Base-by-base conservation (phyloP, 768 basidiomycete species). In the Mycena olivaceomarginata region DNA sequence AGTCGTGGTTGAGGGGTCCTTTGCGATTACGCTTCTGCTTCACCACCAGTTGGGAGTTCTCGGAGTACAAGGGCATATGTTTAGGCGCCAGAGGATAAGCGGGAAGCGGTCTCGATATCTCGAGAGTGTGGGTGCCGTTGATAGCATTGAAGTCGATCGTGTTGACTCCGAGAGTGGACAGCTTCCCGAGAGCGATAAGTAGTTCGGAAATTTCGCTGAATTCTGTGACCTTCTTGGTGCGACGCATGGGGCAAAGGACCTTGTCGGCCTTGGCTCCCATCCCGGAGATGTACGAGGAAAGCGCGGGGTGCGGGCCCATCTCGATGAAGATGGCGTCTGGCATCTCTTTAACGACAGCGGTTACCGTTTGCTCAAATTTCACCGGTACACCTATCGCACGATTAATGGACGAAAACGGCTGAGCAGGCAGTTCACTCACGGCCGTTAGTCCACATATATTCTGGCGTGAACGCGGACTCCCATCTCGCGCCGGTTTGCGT, bases 401-500 rank as follows among this genome's bases (percentile, higher is more conserved):
- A 46, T 65, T 22, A 15, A 46, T 22, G 31, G 31, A 9, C 43
- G 6, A n/a, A 20, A 13, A 63, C 40, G 9, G 25, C 10, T 25
- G 65, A 37, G 15, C 11, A 5, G n/a, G 13, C 13, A 37, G 22
- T 15, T 43, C 22, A 65, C 64, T 78, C 72, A 11, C 87, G 83
- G 9, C 84, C 82, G 72, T 85, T 87, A 57, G 81, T 48, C 90
- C 90, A 90, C 60, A 86, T 85, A 77, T 90, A 90, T 10, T 87
- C 83, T 0, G 84, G 78, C 10, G 81, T 82, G 73, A 86, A 88
- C 0, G 63, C 5, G 0, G 75, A 71, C 2, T 79, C 72, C 20
- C 80, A 81, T 5, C 77, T 56, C 0, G 76, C 56, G 0, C 86
- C 87, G 13, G 85, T 85, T 9, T 81, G 69, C 9, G 88, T 87